Conservation (phyloP, 768 basidiomycete genomes). For the Suillus hirtellus region DNA sequence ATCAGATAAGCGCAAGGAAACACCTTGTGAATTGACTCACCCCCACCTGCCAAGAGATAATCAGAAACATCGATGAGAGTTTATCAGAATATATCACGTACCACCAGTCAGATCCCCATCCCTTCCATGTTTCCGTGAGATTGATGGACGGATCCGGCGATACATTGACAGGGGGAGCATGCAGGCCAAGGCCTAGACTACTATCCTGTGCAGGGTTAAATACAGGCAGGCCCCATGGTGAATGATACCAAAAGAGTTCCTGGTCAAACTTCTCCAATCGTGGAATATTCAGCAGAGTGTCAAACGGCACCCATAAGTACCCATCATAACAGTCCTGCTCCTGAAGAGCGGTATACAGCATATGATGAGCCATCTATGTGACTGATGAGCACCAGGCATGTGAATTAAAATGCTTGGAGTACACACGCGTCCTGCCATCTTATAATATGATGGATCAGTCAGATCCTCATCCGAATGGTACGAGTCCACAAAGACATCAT, state of each 20-base stretch:
- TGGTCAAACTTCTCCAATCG: constrained; percentile 49
- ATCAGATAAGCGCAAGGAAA: constrained; percentile 4
- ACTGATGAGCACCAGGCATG: background rate
- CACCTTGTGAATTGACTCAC: constrained; percentile 24
- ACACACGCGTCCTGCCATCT: constrained; percentile 45
- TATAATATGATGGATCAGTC: constrained; percentile 35
- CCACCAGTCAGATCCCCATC: constrained; percentile 47
- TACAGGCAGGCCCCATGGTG: constrained; percentile 45
- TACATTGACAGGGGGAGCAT: constrained; percentile 41
- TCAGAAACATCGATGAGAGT: constrained; percentile 6
- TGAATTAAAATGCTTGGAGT: background rate
- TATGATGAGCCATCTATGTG: constrained; percentile 50
- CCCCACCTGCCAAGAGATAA: constrained; percentile 39
- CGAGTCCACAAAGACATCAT: constrained; percentile 50
- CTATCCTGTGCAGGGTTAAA: constrained; percentile 37
- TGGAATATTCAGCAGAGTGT: constrained; percentile 50
- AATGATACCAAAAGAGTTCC: constrained; percentile 50
- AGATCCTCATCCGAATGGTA: constrained; percentile 48
- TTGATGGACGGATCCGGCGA: constrained; percentile 42
- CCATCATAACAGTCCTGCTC: constrained; percentile 49
- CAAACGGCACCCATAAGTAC: constrained; percentile 54
- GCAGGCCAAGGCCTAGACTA: constrained; percentile 25
- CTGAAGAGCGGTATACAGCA: constrained; percentile 48
- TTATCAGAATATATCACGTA: constrained; percentile 20
- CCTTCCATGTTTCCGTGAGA: constrained; percentile 41